Conservation (phyloP, 352 stramenopile species). For the Phytophthora foliorum region DNA sequence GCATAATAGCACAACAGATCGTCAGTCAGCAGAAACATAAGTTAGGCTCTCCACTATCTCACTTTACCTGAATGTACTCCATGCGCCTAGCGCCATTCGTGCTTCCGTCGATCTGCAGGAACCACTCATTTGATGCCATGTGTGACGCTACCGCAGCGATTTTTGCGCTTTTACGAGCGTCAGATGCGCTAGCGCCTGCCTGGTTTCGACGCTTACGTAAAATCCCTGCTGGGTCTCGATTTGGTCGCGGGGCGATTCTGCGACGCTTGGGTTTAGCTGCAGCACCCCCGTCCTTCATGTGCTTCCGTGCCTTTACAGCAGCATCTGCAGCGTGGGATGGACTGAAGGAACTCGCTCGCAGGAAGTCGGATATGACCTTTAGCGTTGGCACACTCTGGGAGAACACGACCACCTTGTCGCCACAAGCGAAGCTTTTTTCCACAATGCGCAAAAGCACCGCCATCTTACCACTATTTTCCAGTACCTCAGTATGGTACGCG, state of each 20-base stretch:
- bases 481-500: conserved; percentile 56
- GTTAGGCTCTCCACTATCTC: not conserved
- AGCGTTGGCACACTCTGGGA: conserved; percentile 90
- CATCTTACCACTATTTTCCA: conserved; percentile 88
- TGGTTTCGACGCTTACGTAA: conserved; percentile 55
- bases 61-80: conserved; percentile 82
- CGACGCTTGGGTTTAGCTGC: conserved; percentile 44
- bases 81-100: conserved; percentile 82
- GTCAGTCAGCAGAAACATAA: conserved; percentile 1
- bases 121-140: conserved; percentile 59
- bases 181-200: conserved; percentile 7
- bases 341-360: conserved; percentile 67
- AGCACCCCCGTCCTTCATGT: conserved; percentile 16
- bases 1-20: conserved; percentile 4
- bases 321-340: conserved; percentile 41
- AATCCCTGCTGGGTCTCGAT: conserved; percentile 69
- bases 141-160: not conserved
- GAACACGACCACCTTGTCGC: conserved; percentile 91
- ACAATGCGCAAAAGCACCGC: conserved; percentile 78
- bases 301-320: conserved; percentile 28
- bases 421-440: conserved; percentile 72
- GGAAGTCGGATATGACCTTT: conserved; percentile 80
- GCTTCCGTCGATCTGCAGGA: conserved; percentile 85
- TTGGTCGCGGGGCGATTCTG: conserved; percentile 40
- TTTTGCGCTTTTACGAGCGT: conserved; percentile 9